Conservation (phyloP, 108 stramenopile species). For the Conticribra weissflogii region DNA sequence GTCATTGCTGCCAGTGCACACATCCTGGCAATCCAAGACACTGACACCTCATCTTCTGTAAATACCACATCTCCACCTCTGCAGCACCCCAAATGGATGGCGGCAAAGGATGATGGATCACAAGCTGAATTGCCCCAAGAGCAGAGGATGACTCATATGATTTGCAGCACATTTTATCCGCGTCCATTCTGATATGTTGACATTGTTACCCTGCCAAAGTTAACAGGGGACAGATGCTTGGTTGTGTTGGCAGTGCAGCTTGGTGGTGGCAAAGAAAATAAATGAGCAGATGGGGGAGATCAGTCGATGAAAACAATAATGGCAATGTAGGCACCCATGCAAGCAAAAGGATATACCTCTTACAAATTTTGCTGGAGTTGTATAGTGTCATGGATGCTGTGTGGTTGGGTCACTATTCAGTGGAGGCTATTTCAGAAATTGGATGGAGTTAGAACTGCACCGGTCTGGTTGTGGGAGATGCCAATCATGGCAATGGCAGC, state of each 20-base stretch:
- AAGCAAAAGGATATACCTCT: conserved; percentile 22
- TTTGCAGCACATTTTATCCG: no score
- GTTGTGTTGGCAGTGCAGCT: conserved; percentile 22
- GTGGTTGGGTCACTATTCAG: conserved; percentile 39
- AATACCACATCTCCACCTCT: no score
- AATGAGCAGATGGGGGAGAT: not conserved
- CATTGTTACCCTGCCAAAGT: conserved; percentile 6
- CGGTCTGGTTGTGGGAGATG: no score
- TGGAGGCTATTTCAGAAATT: conserved; percentile 5
- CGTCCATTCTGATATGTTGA: conserved; percentile 16
- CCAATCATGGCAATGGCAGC: conserved; percentile 4
- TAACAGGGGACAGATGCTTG: not conserved
- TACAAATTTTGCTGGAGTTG: conserved; percentile 4
- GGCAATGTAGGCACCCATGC: no score
- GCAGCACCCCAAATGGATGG: no score
- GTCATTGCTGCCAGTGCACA: not conserved
- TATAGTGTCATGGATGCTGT: conserved; percentile 14
- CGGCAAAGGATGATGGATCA: no score
- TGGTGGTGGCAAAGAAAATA: not conserved
- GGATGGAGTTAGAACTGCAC: conserved; percentile 12
- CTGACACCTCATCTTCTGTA: not conserved
- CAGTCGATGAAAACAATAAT: no score
- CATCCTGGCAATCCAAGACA: not conserved
- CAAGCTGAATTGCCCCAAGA: no score
- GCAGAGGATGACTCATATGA: no score